Conservation (phyloP, 768 basidiomycete species). For the Podaxis rugospora region DNA sequence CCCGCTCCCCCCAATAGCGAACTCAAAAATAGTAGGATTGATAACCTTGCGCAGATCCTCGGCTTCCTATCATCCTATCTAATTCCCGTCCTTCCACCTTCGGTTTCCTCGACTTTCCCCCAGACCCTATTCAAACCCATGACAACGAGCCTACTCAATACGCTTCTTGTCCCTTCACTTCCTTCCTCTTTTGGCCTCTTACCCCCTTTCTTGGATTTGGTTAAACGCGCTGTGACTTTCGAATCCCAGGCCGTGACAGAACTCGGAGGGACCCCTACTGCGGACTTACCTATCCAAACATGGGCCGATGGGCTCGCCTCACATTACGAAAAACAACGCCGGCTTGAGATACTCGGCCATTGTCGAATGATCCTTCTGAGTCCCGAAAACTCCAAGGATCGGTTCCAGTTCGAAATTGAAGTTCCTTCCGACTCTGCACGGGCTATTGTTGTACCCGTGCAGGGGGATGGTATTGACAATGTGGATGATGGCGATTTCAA, state of each 20-base stretch:
- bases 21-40: slow-evolving; percentile 38
- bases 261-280: slow-evolving; percentile 42
- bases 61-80: slow-evolving; percentile 60
- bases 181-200: slow-evolving; percentile 61
- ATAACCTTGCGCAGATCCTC: slow-evolving; percentile 51
- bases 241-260: slow-evolving; percentile 53
- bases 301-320: slow-evolving; percentile 68
- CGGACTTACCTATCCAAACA: slow-evolving; percentile 50
- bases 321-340: slow-evolving; percentile 78
- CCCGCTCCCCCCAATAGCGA: slow-evolving; percentile 40
- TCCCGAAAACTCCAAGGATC: slow-evolving; percentile 30
- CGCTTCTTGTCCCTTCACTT: slow-evolving; percentile 64
- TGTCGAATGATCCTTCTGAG: slow-evolving; percentile 52
- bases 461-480: slow-evolving; percentile 18
- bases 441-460: slow-evolving; percentile 26
- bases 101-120: slow-evolving; percentile 43
- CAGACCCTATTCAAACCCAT: slow-evolving; percentile 58
- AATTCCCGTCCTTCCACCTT: slow-evolving; percentile 49
- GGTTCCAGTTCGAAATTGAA: slow-evolving; percentile 39
- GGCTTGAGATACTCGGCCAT: slow-evolving; percentile 60
- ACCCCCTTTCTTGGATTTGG: slow-evolving; percentile 55
- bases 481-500: slow-evolving; percentile 36
- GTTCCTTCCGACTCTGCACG: slow-evolving; percentile 24
- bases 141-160: slow-evolving; percentile 55
- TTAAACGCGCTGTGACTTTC: slow-evolving; percentile 56